phyloP scores from a whole-genome alignment of 2,329 filamentous ascomycete genomes.

The Lasiodiplodia sp. region DNA sequence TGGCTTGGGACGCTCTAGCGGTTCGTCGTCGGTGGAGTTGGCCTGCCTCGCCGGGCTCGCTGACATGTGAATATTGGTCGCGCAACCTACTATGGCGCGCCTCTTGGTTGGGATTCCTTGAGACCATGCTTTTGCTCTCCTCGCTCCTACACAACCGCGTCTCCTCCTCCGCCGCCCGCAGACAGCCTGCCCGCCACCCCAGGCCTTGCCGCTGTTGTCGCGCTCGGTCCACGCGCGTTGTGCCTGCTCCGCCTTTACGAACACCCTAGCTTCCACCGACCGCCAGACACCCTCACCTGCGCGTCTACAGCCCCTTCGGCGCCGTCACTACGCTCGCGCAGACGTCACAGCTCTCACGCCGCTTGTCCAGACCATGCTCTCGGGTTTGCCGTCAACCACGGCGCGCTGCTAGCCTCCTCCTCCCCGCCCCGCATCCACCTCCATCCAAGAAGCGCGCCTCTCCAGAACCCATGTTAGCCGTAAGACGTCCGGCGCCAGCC shows the following conservation, averaged over 20 bases:
- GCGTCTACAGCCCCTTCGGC: constrained; percentile 6
- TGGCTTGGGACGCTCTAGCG: neutral
- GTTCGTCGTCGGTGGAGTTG: no score
- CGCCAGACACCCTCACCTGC: constrained; percentile 9
- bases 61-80: constrained; percentile 22
- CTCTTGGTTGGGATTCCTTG: constrained; percentile 21
- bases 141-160: constrained; percentile 17
- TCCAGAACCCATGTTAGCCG: constrained; percentile 27
- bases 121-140: constrained; percentile 24
- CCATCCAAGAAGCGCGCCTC: neutral
- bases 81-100: no score
- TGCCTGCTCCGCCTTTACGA: constrained; percentile 3
- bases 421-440: neutral
- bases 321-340: constrained; percentile 12
- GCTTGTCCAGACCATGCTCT: constrained; percentile 4
- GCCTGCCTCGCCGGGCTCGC: neutral
- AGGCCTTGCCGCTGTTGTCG: neutral
- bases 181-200: neutral
- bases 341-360: neutral
- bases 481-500: constrained; percentile 23
- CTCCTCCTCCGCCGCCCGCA: neutral
- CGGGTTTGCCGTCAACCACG: constrained; percentile 5
- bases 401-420: constrained; percentile 19
- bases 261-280: constrained; percentile 21
- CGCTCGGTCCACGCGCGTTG: constrained; percentile 14